Conservation (phyloP, 108 stramenopile genomes). For the Fragilariopsis cylindrus region DNA sequence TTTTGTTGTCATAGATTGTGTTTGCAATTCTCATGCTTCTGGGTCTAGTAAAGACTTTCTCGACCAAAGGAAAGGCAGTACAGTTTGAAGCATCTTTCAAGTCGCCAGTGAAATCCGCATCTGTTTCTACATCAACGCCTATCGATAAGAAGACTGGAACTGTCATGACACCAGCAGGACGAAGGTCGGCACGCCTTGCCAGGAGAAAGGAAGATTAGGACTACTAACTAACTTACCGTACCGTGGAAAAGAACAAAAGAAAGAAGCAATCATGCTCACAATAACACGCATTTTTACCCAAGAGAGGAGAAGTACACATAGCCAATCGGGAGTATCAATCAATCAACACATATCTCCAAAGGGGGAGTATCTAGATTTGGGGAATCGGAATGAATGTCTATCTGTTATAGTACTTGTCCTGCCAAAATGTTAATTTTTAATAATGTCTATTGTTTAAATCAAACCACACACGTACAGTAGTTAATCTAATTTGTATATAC, state of each 20-base stretch:
- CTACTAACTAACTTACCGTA: neutral
- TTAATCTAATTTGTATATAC: no score
- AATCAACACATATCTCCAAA: neutral
- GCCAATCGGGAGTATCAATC: no score
- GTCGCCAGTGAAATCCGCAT: constrained; percentile 11
- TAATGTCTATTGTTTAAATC: no score
- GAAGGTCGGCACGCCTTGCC: constrained; percentile 64
- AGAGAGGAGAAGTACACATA: no score
- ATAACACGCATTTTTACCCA: no score
- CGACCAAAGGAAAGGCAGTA: neutral
- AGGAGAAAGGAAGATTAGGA: constrained; percentile 44
- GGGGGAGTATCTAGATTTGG: constrained; percentile 18
- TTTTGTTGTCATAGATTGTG: constrained; percentile 25
- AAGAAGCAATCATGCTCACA: neutral
- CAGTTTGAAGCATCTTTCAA: constrained; percentile 3
- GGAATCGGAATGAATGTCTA: constrained; percentile 10
- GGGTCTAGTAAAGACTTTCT: constrained; percentile 24
- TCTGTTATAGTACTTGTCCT: neutral
- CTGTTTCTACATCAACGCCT: constrained; percentile 15
- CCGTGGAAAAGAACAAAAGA: neutral
- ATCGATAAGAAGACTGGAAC: constrained; percentile 41
- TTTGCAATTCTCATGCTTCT: constrained; percentile 29
- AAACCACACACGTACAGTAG: no score
- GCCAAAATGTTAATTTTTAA: no score
- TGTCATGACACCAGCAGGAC: constrained; percentile 52